Evolutionary conservation across 345 rosid genomes (phyloP), one percentile per base, ranked within the genome.

Genomic region (Adansonia digitata): DNA sequence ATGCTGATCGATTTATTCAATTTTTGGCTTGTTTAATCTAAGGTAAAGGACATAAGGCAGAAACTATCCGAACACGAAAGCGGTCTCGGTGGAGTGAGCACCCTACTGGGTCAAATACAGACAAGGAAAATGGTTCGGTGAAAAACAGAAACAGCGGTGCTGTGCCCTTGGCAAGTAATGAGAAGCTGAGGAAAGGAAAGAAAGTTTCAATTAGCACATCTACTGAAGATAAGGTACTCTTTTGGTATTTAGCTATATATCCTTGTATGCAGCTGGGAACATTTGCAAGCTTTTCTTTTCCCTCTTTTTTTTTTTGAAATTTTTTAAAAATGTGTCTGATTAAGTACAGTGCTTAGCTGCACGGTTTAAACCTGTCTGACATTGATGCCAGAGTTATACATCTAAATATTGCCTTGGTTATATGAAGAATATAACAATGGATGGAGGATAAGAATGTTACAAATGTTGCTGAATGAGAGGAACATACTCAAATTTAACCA

Each of bases 171-270:
- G 78, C 76, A 71, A 86, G 78, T 77, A 88, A 78, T 43, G 81
- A 79, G 63, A 93, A 81, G 75, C 81, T 72, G 69, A 92, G 79
- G 81, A 86, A 81, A 83, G 85, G 86, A 66, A 89, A 79, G 79
- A 48, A 72, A 77, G 42, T 70, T 61, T 83, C 88, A 68, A 52
- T 74, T 40, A 53, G 88, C 77, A 74, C 61, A 73, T 71, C 84
- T 40, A 56, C 82, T 20, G 77, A 75, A 6, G 88, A 91, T 75
- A 89, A 90, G 97, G 97, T 85, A 46, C 29, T 46, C 4, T 56
- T 64, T 61, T 29, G 68, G 5, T 34, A 10, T 48, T 57, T 7
- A 59, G 5, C 15, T 42, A 11, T 57, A 40, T 56, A 27, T 26
- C 31, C 59, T 45, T 26, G 46, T 42, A 40, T 59, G 55, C 11